These are phyloP conservation scores for Mesostigma viride DNA, from an alignment of 139 green algal species.

Conservation along the genomic window DNA sequence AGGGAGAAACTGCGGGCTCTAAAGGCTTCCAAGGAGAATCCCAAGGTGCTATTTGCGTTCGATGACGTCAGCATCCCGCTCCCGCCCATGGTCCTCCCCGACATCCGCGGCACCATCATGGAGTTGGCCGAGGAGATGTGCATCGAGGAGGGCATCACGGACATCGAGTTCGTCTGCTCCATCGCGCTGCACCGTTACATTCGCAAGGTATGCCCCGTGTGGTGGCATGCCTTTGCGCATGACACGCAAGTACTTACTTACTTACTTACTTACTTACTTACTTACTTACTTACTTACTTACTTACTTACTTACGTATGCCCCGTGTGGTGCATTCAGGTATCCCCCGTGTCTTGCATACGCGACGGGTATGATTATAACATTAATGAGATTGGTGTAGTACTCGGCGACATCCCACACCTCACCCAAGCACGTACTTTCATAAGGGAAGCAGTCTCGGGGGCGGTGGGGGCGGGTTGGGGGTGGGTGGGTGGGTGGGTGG, in stretches of 20 bases:
- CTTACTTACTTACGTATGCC: not conserved
- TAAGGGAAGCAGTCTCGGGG: too few relatives aligned
- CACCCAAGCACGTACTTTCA: too few relatives aligned
- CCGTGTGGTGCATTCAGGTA: not conserved
- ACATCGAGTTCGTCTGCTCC: constrained; percentile 33
- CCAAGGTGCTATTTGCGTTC: constrained; percentile 26
- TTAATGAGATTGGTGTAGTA: too few relatives aligned
- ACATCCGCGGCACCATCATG: constrained; percentile 17
- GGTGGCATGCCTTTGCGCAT: too few relatives aligned
- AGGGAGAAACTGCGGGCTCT: constrained; percentile 7
- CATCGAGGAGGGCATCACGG: constrained; percentile 24
- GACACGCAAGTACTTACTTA: too few relatives aligned
- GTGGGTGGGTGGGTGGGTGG: too few relatives aligned
- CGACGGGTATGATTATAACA: too few relatives aligned
- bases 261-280: not conserved
- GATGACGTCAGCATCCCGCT: constrained; percentile 30
- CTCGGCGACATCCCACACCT: too few relatives aligned
- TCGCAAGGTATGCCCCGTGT: too few relatives aligned
- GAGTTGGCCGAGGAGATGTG: constrained; percentile 22
- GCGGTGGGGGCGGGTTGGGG: too few relatives aligned
- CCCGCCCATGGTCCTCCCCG: constrained; percentile 19
- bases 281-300: not conserved
- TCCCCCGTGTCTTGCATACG: too few relatives aligned
- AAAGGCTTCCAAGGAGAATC: constrained; percentile 12
- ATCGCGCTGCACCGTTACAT: constrained; percentile 36